Base-by-base conservation (phyloP, 2,329 filamentous ascomycete species). In the Sporothrix pallida region DNA sequence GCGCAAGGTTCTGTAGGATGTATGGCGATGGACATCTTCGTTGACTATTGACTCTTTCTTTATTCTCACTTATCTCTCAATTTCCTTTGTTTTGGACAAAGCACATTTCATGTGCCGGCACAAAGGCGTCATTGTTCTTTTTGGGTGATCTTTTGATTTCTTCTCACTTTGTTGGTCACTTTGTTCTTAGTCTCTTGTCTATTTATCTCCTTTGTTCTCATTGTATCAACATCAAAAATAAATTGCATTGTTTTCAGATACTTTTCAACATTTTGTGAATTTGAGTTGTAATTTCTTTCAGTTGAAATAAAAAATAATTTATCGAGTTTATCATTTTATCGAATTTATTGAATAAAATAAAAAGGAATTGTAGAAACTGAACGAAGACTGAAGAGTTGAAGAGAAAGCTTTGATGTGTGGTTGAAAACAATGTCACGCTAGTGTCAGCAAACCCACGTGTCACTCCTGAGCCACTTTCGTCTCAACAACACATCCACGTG, bases 1-100 rank as follows among this genome's bases (percentile, higher is more conserved):
- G 75, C 71, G 62, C 7, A 69, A 58, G 62, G 8, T 75, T 4
- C 42, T 71, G 42, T 73, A 23, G 8, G 52, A 23, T 26, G 20
- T 10, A 3, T 15, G 20, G 20, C 7, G 15, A 2, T 63, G 7
- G n/a, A 15, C 3, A 44, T 52, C 48, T 63, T 63, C 13, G 10
- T 44, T 65, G 2, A 26, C 52, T 46, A 8, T 23, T 26, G 3
- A 13, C 4, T 3, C 50, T 60, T 31, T 48, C 44, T 31, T 65
- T 65, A 5, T 65, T 60, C 23, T 62, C 58, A n/a, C 37, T n/a
- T 42, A 13, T 17, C 26, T 17, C 2, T 37, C 31, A 31, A 37
- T 42, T 50, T 50, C 44, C 13, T 67, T 67, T 67, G 63, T 52
- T 37, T 17, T 42, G 42, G 62, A 26, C 62, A 67, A 23, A 4